A percentile compares a stretch with the other conserved stretches of the same genome.
Evolutionary conservation across 2,329 filamentous ascomycete species (phyloP).

Genomic region (Alternaria infectoria): DNA sequence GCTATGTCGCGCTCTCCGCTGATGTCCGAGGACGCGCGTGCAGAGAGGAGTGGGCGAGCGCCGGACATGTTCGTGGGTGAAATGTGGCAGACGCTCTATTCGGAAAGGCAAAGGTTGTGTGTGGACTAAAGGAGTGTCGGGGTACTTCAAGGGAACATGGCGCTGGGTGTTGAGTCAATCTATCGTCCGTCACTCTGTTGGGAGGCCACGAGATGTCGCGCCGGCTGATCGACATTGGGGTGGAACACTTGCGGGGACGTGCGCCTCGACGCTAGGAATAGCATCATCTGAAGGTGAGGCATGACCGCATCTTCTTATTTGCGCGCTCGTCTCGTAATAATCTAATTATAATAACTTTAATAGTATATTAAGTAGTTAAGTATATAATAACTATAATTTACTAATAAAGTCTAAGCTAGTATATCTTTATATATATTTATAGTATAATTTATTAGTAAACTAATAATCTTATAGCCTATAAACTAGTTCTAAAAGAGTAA

Average conservation of each 20-base stretch:
- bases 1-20: conserved; percentile 63
- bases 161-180: background rate
- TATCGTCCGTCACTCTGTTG: background rate
- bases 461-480: too few relatives aligned
- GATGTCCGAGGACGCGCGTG: conserved; percentile 62
- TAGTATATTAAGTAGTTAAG: too few relatives aligned
- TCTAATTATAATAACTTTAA: too few relatives aligned
- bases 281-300: conserved; percentile 19
- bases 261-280: conserved; percentile 12
- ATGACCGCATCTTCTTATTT: too few relatives aligned
- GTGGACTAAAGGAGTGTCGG: conserved; percentile 15
- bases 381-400: too few relatives aligned
- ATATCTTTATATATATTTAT: too few relatives aligned
- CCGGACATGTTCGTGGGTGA: conserved; percentile 43
- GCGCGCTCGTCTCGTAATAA: too few relatives aligned
- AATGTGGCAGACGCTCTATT: background rate
- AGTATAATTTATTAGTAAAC: too few relatives aligned
- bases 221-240: conserved; percentile 21
- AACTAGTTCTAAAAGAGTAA: too few relatives aligned
- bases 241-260: conserved; percentile 10
- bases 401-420: too few relatives aligned
- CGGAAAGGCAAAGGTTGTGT: background rate
- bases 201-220: conserved; percentile 9
- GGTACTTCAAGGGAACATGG: conserved; percentile 7
- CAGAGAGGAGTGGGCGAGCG: conserved; percentile 61